Evolutionary conservation across 306 rosid genomes (phyloP), one percentile per base, ranked within the genome.

Genomic region (Fragaria vesca): DNA sequence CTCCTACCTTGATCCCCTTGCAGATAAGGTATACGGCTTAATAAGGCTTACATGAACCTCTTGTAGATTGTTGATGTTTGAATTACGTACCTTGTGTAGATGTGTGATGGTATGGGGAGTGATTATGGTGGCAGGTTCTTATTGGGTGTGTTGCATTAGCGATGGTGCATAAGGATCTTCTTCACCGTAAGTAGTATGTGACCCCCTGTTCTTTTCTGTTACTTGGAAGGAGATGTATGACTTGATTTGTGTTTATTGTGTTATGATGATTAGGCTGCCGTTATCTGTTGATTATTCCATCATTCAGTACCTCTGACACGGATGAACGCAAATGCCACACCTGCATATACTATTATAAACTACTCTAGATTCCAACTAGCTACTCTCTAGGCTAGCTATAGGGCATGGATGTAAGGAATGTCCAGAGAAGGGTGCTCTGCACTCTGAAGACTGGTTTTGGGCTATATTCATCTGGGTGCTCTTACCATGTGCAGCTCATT

Each of bases 1-100:
- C 73, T 95, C 97, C 40, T 95, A 95, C 81, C 96, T 95, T 73
- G 98, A 92, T 85, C 98, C 98, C 63, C 92, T 95, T 60, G 98
- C 98, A 63, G 98, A 95, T 79, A 95, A 95, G 97, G 98, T 89
- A 76, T 69, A 74, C 20, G 30, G 10, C n/a, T 17, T 12, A 18
- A 6, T 30, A 2, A 20, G 34, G 66, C 6, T 74, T 52, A 24
- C 4, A 9, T 18, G 58, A 0, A 52, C 24, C 42, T 8, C 20
- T 20, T 8, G 40, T 66, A 24, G 26, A 3, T 34, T 47, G 73
- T 50, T 71, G 34, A 24, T 52, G 13, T 47, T 24, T 48, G 36
- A n/a, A 6, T 6, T 32, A 11, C 8, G 32, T n/a, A 34, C 58
- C 58, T 46, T 16, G 66, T 57, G 28, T 4, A 17, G 65, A 50